A percentile compares a stretch with the other conserved stretches of the same genome.
Evolutionary conservation across 805 yeast species (phyloP).

Genomic region (Yarrowia deformans): DNA sequence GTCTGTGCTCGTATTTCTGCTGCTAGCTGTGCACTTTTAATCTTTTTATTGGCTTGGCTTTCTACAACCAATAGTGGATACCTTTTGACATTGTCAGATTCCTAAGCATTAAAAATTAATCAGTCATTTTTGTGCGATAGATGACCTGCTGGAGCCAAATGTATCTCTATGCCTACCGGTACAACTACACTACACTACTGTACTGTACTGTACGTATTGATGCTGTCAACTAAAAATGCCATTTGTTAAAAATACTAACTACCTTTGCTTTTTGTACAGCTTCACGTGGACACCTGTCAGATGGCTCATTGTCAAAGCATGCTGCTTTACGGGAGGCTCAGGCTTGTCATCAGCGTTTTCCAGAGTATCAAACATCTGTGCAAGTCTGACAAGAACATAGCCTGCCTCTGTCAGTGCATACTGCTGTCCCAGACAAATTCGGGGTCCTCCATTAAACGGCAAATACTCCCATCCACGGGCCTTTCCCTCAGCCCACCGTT

Average conservation of each 20-base stretch:
- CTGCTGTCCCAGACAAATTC: slow-evolving; percentile 64
- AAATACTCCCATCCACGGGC: slow-evolving; percentile 55
- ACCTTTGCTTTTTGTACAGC: slow-evolving; percentile 3
- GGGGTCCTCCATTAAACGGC: slow-evolving; percentile 64
- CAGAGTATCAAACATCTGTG: slow-evolving; percentile 44
- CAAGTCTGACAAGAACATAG: slow-evolving; percentile 54
- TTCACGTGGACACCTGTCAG: slow-evolving; percentile 13
- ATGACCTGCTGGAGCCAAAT: no score
- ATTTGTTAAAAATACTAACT: not conserved
- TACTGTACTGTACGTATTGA: not conserved
- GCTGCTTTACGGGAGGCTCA: slow-evolving; percentile 24
- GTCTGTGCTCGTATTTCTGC: no score
- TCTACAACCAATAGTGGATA: no score
- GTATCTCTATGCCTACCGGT: no score
- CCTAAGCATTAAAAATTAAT: no score
- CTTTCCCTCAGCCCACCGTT: slow-evolving; percentile 56
- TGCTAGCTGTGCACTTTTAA: no score
- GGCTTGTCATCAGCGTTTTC: slow-evolving; percentile 31
- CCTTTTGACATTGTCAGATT: no score
- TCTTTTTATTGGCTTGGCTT: no score
- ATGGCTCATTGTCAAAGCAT: slow-evolving; percentile 33
- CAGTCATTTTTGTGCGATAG: no score
- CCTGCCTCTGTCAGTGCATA: slow-evolving; percentile 63
- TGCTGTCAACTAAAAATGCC: no score
- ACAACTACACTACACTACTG: not conserved